Evolutionary conservation across 805 yeast genomes (phyloP).

Genomic region (Yarrowia osloensis): DNA sequence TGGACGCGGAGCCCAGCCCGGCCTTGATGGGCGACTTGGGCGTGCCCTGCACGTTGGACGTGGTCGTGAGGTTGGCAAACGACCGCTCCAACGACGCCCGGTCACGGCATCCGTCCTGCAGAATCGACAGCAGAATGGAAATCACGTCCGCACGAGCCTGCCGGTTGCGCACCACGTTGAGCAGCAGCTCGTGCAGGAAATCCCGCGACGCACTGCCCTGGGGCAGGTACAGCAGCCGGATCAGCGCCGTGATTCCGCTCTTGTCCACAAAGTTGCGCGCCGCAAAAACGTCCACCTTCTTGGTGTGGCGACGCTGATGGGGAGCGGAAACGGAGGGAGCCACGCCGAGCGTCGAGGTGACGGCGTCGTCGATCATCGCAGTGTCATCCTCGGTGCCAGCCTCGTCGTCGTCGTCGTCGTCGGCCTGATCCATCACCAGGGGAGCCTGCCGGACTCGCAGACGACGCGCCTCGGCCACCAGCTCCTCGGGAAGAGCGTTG

Average conservation of each 20-base stretch:
- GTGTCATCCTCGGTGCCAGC: conserved; percentile 41
- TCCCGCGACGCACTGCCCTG: conserved; percentile 60
- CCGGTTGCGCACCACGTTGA: conserved; percentile 69
- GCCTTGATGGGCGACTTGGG: conserved; percentile 32
- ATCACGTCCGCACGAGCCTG: conserved; percentile 77
- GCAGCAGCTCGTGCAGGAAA: conserved; percentile 62
- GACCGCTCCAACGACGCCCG: conserved; percentile 62
- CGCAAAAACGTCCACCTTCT: conserved; percentile 36
- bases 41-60: conserved; percentile 33
- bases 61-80: conserved; percentile 56
- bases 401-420: conserved; percentile 32
- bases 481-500: conserved; percentile 39
- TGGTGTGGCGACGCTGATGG: not conserved
- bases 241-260: conserved; percentile 69
- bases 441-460: conserved; percentile 34
- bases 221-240: conserved; percentile 72
- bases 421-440: conserved; percentile 36
- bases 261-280: conserved; percentile 70
- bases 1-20: conserved; percentile 28
- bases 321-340: not conserved
- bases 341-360: not conserved
- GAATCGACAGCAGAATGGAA: conserved; percentile 62
- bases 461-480: conserved; percentile 42
- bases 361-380: conserved; percentile 32
- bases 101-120: conserved; percentile 73